These are phyloP conservation scores for Ilex aquifolium DNA, from an alignment of 257 asterid genomes.

Conservation along the genomic window DNA sequence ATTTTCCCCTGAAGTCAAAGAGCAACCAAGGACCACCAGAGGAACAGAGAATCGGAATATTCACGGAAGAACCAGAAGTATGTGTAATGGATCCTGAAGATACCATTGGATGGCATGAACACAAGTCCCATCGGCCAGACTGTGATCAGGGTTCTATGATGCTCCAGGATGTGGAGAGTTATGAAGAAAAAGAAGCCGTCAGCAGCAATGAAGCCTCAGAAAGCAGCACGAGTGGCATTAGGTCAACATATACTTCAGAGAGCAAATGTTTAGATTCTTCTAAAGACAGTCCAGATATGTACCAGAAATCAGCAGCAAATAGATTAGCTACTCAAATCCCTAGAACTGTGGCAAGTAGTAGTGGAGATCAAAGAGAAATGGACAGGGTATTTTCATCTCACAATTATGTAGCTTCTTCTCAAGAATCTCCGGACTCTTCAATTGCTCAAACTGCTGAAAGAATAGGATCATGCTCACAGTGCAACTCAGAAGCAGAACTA, in stretches of 20 bases:
- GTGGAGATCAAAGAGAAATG: slow-evolving; percentile 41
- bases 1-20: slow-evolving; percentile 34
- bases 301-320: slow-evolving; percentile 34
- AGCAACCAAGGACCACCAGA: slow-evolving; percentile 22
- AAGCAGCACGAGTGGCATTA: slow-evolving; percentile 21
- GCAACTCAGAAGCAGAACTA: slow-evolving; percentile 48
- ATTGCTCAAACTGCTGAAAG: slow-evolving; percentile 40
- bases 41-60: slow-evolving; percentile 27
- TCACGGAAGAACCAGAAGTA: slow-evolving; percentile 39
- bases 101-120: slow-evolving; percentile 34
- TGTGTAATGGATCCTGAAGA: slow-evolving; percentile 37
- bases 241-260: slow-evolving; percentile 23
- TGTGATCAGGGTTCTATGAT: slow-evolving; percentile 28
- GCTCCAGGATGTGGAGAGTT: slow-evolving; percentile 25
- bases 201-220: slow-evolving; percentile 19
- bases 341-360: slow-evolving; percentile 9
- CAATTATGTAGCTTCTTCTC: slow-evolving; percentile 58
- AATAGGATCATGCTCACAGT: slow-evolving; percentile 37
- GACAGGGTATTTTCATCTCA: slow-evolving; percentile 65
- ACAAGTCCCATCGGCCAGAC: slow-evolving; percentile 24
- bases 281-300: slow-evolving; percentile 25
- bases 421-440: slow-evolving; percentile 49
- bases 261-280: slow-evolving; percentile 32
- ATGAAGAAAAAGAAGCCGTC: slow-evolving; percentile 26
- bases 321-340: slow-evolving; percentile 19